Base-by-base conservation (phyloP, 1,139 yeast species). In the Nakaseomyces glabratus region DNA sequence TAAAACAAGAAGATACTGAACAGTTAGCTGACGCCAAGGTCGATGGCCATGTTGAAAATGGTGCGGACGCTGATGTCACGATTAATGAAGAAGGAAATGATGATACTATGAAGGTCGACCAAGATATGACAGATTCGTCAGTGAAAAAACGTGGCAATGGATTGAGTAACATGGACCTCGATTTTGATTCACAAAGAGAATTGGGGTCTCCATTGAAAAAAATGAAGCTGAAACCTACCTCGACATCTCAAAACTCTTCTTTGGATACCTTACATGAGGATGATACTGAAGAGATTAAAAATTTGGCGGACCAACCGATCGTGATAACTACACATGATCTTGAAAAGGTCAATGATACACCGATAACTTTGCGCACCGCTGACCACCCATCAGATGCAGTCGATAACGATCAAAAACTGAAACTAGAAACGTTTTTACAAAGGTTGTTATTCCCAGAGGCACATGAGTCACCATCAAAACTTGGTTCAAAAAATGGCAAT, bases 371-470 rank as follows among this genome's bases (percentile, higher is more conserved):
- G 12, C 48, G 41, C 16, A 40, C 37, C 9, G 42, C 55, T 1
- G 37, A 41, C 14, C 25, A 33, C 18, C 34, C 41, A 3, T 35
- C 35, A 3, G 17, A 31, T 10, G 33, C 35, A 9, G 31, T 40
- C 3, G 47, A 46, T 26, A 46, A 44, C 30, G 43, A 42, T 19
- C 46, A 48, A 32, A 41, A 57, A 37, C 37, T 48, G 34, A 55
- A 55, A 37, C 35, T 56, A 29, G 60, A 56, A 33, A 39, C 51
- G 2, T 48, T 56, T 31, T 34, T 56, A 33, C 58, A 56, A 37
- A 45, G 49, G 29, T 38, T 56, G 11, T 35, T 56, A 10, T 52
- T 53, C 25, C 57, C 58, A 8, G 54, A 49, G 8, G 37, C 37
- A 7, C 45, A 46, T 17, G 42, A 42, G 8, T 14, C 28, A 18